A percentile compares a stretch with the other conserved stretches of the same genome.
These are phyloP conservation scores for Tetrahymena malaccensis DNA, from an alignment of 73 alveolate species.

Conservation along the genomic window DNA sequence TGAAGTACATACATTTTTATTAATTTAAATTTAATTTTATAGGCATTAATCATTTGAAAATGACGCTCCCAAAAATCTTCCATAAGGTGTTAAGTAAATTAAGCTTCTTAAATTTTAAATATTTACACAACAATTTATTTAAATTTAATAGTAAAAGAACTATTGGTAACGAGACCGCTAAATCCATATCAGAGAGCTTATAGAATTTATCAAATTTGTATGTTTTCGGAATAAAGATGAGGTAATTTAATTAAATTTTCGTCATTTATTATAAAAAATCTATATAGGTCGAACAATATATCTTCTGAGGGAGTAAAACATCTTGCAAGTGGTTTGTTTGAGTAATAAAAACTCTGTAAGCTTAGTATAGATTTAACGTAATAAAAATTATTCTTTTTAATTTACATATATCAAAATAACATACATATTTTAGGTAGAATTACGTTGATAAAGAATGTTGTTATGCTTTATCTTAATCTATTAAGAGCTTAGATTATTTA, in stretches of 20 bases:
- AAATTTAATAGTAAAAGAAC: neutral
- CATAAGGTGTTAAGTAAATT: neutral
- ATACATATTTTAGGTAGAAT: neutral
- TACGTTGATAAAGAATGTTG: neutral
- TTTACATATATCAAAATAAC: neutral
- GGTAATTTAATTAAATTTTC: neutral
- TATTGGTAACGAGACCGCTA: neutral
- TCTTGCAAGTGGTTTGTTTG: neutral
- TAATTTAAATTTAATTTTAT: neutral
- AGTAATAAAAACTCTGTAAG: neutral
- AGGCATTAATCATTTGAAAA: neutral
- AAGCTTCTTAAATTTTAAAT: neutral
- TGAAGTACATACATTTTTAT: too few species aligned
- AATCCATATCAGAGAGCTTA: neutral
- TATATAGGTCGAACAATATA: neutral
- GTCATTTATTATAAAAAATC: neutral
- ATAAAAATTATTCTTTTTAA: neutral
- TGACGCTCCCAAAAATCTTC: neutral
- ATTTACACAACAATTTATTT: neutral
- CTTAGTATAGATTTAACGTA: neutral
- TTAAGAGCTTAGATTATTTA: neutral
- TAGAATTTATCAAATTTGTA: neutral
- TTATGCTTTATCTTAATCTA: neutral
- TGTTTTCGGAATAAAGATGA: neutral
- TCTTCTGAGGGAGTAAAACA: neutral